phyloP scores from a whole-genome alignment of 306 rosid species.

The Medicago arabica region DNA sequence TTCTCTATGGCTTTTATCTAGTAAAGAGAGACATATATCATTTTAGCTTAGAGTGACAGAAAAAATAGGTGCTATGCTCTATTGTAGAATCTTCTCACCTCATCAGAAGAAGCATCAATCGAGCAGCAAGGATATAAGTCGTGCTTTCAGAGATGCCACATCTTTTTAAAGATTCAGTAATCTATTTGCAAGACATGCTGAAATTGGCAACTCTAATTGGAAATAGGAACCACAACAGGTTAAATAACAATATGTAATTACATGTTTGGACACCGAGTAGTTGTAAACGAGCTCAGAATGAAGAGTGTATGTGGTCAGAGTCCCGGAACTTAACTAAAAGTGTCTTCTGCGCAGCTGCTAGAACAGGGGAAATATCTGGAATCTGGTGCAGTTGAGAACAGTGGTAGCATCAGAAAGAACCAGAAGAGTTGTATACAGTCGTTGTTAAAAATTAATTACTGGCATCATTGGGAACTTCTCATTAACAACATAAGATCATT shows the following conservation, averaged over 20 bases:
- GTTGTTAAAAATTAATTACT: constrained; percentile 27
- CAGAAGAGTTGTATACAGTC: not conserved
- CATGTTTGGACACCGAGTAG: constrained; percentile 94
- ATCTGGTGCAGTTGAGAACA: constrained; percentile 58
- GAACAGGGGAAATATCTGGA: constrained; percentile 82
- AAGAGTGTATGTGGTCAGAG: constrained; percentile 86
- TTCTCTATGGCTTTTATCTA: constrained; percentile 74
- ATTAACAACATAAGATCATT: not conserved
- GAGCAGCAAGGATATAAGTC: constrained; percentile 76
- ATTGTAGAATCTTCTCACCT: constrained; percentile 53
- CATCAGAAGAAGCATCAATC: constrained; percentile 73
- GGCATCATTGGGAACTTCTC: constrained; percentile 18
- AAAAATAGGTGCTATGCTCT: not conserved
- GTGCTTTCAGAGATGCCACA: constrained; percentile 81
- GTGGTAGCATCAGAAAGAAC: constrained; percentile 42
- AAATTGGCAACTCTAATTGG: constrained; percentile 39
- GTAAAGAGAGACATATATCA: not conserved
- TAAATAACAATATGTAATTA: constrained; percentile 42
- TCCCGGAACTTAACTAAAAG: constrained; percentile 74
- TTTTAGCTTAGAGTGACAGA: not conserved
- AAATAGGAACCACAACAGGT: constrained; percentile 10
- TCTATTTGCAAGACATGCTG: constrained; percentile 54
- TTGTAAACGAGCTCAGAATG: constrained; percentile 96
- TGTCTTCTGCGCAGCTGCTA: constrained; percentile 84
- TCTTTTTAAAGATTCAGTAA: constrained; percentile 88